phyloP scores from a whole-genome alignment of 306 rosid species.

The Trifolium pratense region DNA sequence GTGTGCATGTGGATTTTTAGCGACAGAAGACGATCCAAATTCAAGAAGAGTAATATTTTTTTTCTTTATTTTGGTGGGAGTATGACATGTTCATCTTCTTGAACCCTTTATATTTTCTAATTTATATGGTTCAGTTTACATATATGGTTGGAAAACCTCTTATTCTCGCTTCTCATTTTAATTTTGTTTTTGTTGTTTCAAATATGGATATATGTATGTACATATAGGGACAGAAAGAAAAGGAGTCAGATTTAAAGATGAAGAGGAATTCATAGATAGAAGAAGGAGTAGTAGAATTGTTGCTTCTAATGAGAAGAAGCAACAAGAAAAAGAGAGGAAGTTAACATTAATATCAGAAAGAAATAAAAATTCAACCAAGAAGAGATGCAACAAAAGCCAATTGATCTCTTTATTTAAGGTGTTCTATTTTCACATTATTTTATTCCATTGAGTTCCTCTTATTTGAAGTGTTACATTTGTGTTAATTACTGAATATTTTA shows the following conservation, averaged over 20 bases:
- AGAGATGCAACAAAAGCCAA: not conserved
- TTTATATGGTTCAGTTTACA: not conserved
- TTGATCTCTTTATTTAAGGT: not conserved
- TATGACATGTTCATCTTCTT: too few species aligned
- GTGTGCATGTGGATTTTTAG: too few species aligned
- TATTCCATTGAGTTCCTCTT: too few species aligned
- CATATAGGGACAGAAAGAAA: not conserved
- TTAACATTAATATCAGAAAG: not conserved
- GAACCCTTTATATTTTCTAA: not conserved
- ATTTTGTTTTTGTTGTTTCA: not conserved
- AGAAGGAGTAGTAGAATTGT: not conserved
- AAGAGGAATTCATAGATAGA: not conserved
- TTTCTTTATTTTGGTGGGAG: not conserved
- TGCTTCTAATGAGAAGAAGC: not conserved
- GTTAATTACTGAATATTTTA: too few species aligned
- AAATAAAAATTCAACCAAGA: not conserved
- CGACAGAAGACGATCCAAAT: too few species aligned
- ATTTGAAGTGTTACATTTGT: not conserved
- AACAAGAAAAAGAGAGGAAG: not conserved
- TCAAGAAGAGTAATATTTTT: too few species aligned
- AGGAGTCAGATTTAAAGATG: not conserved
- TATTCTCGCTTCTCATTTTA: not conserved
- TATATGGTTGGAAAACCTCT: not conserved
- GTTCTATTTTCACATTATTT: not conserved
- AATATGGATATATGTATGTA: too few species aligned